Evolutionary conservation across 805 yeast species (phyloP).

Genomic region (Saccharomyces mikatae): DNA sequence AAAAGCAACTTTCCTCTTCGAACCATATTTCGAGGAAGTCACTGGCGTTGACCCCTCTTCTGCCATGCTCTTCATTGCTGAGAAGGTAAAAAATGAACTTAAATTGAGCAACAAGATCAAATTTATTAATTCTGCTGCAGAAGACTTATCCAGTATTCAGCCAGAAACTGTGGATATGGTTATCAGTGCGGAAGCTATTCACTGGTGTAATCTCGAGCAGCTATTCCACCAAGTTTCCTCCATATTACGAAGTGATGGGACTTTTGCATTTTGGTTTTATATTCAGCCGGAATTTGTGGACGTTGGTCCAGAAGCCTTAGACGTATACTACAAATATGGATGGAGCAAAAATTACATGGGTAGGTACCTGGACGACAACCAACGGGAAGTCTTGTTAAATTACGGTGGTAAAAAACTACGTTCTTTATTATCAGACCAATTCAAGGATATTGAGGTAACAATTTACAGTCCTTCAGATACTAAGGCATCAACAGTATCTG

Average conservation of each 20-base stretch:
- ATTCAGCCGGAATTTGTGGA: constrained; percentile 55
- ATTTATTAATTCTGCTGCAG: constrained; percentile 1
- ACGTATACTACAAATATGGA: constrained; percentile 45
- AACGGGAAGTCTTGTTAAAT: constrained; percentile 34
- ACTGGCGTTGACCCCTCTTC: constrained; percentile 53
- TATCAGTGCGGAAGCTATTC: constrained; percentile 66
- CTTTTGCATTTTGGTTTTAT: constrained; percentile 66
- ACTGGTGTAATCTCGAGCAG: constrained; percentile 55
- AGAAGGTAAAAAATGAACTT: neutral
- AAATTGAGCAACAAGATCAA: neutral
- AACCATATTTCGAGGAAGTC: constrained; percentile 35
- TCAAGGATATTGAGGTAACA: constrained; percentile 34
- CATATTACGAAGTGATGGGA: constrained; percentile 49
- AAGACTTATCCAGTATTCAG: constrained; percentile 8
- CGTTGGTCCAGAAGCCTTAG: constrained; percentile 44
- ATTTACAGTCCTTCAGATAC: constrained; percentile 27
- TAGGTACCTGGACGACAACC: constrained; percentile 69
- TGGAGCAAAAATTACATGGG: constrained; percentile 47
- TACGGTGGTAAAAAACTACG: constrained; percentile 8
- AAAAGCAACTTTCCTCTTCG: constrained; percentile 40
- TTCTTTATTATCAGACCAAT: constrained; percentile 29
- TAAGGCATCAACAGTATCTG: neutral
- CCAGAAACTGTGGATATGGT: constrained; percentile 43
- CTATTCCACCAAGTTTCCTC: constrained; percentile 44
- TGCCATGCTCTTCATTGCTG: constrained; percentile 36